Percentiles rank a stretch among this genome's conserved stretches.
Evolutionary conservation across 108 stramenopile genomes (phyloP).

Genomic region (Pinguiococcus pyrenoidosus): DNA sequence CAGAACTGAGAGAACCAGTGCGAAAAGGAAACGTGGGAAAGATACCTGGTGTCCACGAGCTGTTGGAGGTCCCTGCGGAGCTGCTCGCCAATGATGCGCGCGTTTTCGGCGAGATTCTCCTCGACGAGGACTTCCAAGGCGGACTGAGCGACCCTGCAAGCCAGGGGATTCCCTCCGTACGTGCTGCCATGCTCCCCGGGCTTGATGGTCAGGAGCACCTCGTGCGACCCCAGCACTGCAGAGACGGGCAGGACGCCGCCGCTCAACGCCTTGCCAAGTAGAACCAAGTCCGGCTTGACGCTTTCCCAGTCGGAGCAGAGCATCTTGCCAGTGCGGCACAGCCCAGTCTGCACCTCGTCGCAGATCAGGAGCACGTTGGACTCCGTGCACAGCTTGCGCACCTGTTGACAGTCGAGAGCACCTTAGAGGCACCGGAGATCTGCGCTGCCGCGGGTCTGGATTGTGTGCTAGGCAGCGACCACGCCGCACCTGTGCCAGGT

Average conservation of each 20-base stretch:
- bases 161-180: slow-evolving; percentile 96
- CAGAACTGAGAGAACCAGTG: not conserved
- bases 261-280: slow-evolving; percentile 57
- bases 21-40: not conserved
- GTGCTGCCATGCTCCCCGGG: slow-evolving; percentile 98
- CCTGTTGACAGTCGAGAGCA: too few species aligned
- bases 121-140: slow-evolving; percentile 86
- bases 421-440: too few species aligned
- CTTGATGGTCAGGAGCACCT: slow-evolving; percentile 88
- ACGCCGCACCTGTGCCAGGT: slow-evolving; percentile 53
- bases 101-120: slow-evolving; percentile 75
- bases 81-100: slow-evolving; percentile 63
- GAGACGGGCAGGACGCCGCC: slow-evolving; percentile 93
- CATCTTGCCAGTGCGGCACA: slow-evolving; percentile 80
- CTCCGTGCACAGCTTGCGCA: slow-evolving; percentile 69
- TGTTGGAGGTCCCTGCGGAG: slow-evolving; percentile 58
- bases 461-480: too few species aligned
- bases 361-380: slow-evolving; percentile 90
- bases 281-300: slow-evolving; percentile 85
- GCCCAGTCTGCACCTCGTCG: slow-evolving; percentile 98
- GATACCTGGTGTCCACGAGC: slow-evolving; percentile 46
- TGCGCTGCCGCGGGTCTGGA: too few species aligned
- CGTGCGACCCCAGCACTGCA: slow-evolving; percentile 80
- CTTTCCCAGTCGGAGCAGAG: slow-evolving; percentile 69
- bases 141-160: slow-evolving; percentile 89